These are phyloP conservation scores for Blastocystis sp. DNA, from an alignment of 352 stramenopile genomes.

Conservation along the genomic window DNA sequence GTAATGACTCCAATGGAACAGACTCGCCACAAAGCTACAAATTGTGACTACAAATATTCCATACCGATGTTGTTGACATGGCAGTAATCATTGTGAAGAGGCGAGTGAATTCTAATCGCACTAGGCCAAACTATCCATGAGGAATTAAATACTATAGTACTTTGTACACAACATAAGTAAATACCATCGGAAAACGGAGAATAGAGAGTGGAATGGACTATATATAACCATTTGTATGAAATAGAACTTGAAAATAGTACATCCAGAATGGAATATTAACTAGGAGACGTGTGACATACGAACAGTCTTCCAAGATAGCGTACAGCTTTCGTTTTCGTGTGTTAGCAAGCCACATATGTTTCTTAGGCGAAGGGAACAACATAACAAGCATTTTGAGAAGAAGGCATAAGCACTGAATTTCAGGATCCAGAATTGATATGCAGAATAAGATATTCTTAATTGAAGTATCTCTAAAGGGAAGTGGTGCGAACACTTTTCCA, in stretches of 20 bases:
- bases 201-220: background rate
- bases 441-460: background rate
- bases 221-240: background rate
- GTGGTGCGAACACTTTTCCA: background rate
- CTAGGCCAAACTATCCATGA: too few relatives aligned
- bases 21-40: constrained; percentile 5
- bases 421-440: background rate
- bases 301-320: background rate
- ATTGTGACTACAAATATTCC: background rate
- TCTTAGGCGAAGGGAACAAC: background rate
- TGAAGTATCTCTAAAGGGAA: background rate
- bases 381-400: background rate
- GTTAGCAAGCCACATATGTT: background rate
- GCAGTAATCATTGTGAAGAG: background rate
- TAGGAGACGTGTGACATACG: background rate
- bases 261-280: background rate
- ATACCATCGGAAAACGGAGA: background rate
- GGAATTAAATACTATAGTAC: too few relatives aligned
- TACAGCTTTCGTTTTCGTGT: background rate
- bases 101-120: background rate
- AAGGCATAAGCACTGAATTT: background rate
- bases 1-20: background rate
- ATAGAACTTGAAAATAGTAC: background rate
- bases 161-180: background rate
- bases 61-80: background rate